Percentiles rank a stretch among this genome's conserved stretches.
Conservation (phyloP, 2,329 filamentous ascomycete genomes). For the Claviceps pusilla region DNA sequence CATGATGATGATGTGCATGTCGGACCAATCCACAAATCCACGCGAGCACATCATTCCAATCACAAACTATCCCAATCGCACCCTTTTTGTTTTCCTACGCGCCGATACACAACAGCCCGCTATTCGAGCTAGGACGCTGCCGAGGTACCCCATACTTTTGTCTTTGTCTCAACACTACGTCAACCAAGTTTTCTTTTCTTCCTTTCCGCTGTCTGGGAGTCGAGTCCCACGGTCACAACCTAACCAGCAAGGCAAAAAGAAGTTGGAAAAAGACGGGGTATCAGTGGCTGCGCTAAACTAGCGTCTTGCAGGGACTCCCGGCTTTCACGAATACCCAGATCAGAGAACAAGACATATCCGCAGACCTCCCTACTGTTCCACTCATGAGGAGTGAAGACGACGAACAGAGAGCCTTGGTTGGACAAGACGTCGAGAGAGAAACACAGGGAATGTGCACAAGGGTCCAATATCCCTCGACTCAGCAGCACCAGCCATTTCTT, state of each 20-base stretch:
- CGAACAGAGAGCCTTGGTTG: neutral
- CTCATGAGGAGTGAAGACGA: neutral
- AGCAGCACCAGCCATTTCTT: neutral
- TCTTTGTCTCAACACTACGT: neutral
- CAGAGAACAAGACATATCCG: neutral
- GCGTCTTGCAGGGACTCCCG: neutral
- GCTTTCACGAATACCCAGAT: neutral
- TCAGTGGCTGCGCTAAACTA: neutral
- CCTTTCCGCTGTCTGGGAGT: no score
- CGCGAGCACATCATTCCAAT: neutral
- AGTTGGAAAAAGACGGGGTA: neutral
- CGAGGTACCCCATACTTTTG: neutral
- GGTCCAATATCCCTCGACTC: neutral
- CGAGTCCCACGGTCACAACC: no score
- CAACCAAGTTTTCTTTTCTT: neutral
- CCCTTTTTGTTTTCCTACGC: neutral
- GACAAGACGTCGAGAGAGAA: neutral
- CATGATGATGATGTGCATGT: neutral
- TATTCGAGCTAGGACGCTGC: neutral
- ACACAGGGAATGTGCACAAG: neutral
- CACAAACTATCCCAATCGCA: neutral
- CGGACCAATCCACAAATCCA: neutral
- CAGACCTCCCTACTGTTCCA: no score
- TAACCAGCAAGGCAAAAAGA: no score
- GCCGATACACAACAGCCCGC: neutral